A percentile compares a stretch with the other conserved stretches of the same genome.
Evolutionary conservation across 352 stramenopile genomes (phyloP).

Genomic region (Pythium aphanidermatum): DNA sequence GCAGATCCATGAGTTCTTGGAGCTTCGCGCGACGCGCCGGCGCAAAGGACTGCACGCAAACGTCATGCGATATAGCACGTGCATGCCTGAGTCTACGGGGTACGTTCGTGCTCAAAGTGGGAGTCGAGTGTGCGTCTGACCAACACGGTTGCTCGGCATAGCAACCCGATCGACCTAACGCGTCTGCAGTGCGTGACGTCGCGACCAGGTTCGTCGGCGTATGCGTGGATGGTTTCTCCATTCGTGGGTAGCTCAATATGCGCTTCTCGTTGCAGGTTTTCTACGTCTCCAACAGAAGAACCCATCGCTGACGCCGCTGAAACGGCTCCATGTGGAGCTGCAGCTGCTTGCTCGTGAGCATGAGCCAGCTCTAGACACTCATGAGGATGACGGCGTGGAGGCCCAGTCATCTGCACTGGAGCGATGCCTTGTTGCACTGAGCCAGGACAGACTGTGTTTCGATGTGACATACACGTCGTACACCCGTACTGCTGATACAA

Average conservation of each 20-base stretch:
- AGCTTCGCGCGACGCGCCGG: slow-evolving; percentile 4
- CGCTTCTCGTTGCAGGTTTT: slow-evolving; percentile 53
- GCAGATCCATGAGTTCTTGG: slow-evolving; percentile 18
- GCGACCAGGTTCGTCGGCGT: slow-evolving; percentile 20
- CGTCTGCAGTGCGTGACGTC: slow-evolving; percentile 19
- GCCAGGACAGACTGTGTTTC: slow-evolving; percentile 28
- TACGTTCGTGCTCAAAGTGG: too few species aligned
- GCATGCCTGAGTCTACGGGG: too few species aligned
- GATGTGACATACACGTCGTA: slow-evolving; percentile 38
- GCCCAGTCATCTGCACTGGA: slow-evolving; percentile 1
- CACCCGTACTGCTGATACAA: slow-evolving; percentile 21
- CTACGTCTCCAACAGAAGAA: slow-evolving; percentile 27
- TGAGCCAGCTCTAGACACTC: background rate
- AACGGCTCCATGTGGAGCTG: slow-evolving; percentile 37
- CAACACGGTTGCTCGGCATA: too few species aligned
- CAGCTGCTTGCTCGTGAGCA: slow-evolving; percentile 22
- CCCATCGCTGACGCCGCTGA: slow-evolving; percentile 21
- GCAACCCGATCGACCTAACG: too few species aligned
- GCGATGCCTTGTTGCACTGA: background rate
- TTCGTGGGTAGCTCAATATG: too few species aligned
- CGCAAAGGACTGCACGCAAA: background rate
- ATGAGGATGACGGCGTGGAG: background rate
- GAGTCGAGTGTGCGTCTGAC: too few species aligned
- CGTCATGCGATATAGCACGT: background rate
- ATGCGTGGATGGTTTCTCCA: too few species aligned